Evolutionary conservation across 441 rosid genomes (phyloP).

Genomic region (Populus hybrid): DNA sequence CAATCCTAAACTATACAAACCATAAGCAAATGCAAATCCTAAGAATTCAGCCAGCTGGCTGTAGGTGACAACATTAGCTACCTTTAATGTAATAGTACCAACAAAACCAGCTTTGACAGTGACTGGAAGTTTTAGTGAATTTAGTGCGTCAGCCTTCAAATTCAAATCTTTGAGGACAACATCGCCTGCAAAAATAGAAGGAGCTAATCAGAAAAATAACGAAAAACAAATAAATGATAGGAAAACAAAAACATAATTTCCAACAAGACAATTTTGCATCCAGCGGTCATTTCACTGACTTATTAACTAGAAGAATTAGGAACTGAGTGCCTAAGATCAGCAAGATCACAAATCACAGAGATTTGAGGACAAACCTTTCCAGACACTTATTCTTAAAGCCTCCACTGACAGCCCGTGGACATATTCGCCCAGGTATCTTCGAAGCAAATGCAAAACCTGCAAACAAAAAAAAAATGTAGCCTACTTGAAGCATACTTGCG

Average conservation of each 20-base stretch:
- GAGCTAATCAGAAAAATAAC: background rate
- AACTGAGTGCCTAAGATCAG: background rate
- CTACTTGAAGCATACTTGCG: background rate
- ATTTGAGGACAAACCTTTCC: constrained; percentile 67
- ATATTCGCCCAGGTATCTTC: constrained; percentile 94
- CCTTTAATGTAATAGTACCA: constrained; percentile 92
- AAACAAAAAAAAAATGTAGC: constrained; percentile 13
- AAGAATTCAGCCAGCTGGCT: background rate
- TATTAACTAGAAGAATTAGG: background rate
- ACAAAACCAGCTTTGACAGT: constrained; percentile 97
- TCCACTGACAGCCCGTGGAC: constrained; percentile 93
- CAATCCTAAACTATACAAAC: background rate
- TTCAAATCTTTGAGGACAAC: constrained; percentile 94
- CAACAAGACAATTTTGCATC: constrained; percentile 19
- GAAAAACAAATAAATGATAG: background rate
- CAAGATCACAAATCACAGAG: constrained; percentile 4
- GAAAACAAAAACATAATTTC: background rate
- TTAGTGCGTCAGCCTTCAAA: constrained; percentile 90
- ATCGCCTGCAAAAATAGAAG: constrained; percentile 59
- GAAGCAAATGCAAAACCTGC: constrained; percentile 95
- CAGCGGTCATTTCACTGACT: constrained; percentile 3
- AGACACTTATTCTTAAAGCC: constrained; percentile 94
- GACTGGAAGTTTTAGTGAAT: constrained; percentile 86
- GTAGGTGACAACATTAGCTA: constrained; percentile 25
- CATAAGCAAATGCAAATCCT: background rate